Evolutionary conservation across 768 basidiomycete species (phyloP).

Genomic region (Lactarius akahatsu): DNA sequence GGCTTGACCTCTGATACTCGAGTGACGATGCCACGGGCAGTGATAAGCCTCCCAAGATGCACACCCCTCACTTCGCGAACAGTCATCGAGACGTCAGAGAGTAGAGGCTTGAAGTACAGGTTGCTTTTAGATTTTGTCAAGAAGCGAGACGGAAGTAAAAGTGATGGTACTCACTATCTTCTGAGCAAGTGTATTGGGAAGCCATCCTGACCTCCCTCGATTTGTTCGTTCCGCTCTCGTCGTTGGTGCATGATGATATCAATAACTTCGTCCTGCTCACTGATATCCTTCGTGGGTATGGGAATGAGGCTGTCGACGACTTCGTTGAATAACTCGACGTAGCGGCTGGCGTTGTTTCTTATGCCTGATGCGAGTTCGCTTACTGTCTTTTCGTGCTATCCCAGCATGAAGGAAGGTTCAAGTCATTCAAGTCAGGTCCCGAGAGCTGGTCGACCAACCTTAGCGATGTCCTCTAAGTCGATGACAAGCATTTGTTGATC

Average conservation of each 20-base stretch:
- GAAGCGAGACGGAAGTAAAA: slow-evolving; percentile 18
- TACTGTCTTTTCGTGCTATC: slow-evolving; percentile 48
- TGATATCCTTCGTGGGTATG: slow-evolving; percentile 83
- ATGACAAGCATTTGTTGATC: slow-evolving; percentile 87
- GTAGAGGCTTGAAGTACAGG: slow-evolving; percentile 88
- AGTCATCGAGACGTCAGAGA: slow-evolving; percentile 75
- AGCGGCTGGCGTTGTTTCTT: slow-evolving; percentile 82
- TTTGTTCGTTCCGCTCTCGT: slow-evolving; percentile 80
- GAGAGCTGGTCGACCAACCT: slow-evolving; percentile 44
- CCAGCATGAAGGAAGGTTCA: not conserved
- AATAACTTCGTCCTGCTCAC: slow-evolving; percentile 89
- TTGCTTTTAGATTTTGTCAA: slow-evolving; percentile 56
- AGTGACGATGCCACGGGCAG: slow-evolving; percentile 95
- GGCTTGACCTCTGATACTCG: slow-evolving; percentile 99
- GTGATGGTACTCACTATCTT: slow-evolving; percentile 79
- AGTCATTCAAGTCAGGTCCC: not conserved
- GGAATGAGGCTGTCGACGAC: slow-evolving; percentile 86
- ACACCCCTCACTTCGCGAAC: slow-evolving; percentile 87
- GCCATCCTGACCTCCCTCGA: slow-evolving; percentile 67
- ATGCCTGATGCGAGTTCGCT: slow-evolving; percentile 80
- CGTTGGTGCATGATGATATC: slow-evolving; percentile 96
- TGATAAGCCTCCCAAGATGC: slow-evolving; percentile 91
- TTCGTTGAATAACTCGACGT: slow-evolving; percentile 83
- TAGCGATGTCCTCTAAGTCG: slow-evolving; percentile 83
- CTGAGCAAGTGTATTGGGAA: slow-evolving; percentile 92